Conservation (phyloP, 306 rosid species). For the Urtica urens region DNA sequence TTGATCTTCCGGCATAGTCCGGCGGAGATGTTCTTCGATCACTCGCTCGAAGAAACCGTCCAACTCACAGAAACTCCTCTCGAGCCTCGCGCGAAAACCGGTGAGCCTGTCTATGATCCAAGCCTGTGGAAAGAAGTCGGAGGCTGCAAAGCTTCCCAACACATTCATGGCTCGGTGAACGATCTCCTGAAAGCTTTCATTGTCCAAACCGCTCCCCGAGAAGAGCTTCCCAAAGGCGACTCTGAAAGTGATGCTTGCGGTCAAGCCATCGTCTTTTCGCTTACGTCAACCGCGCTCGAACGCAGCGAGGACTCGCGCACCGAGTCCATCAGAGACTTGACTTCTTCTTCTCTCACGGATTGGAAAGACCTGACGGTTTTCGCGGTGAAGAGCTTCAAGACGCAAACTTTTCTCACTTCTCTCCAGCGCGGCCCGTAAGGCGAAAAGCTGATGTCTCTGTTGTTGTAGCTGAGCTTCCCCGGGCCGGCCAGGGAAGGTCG, state of each 20-base stretch:
- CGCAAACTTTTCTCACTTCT: slow-evolving; percentile 24
- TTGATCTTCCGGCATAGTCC: background rate
- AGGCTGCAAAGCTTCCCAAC: slow-evolving; percentile 24
- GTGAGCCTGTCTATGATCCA: slow-evolving; percentile 27
- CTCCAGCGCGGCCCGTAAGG: slow-evolving; percentile 37
- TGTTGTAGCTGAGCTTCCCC: slow-evolving; percentile 12
- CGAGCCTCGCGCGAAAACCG: slow-evolving; percentile 19
- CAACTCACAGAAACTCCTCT: slow-evolving; percentile 24
- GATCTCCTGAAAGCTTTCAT: slow-evolving; percentile 1
- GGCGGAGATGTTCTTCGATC: slow-evolving; percentile 17
- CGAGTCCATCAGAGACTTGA: background rate
- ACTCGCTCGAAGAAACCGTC: slow-evolving; percentile 36
- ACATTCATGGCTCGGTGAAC: slow-evolving; percentile 3
- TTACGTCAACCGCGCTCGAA: background rate
- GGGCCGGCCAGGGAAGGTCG: slow-evolving; percentile 8
- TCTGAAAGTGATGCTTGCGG: slow-evolving; percentile 17
- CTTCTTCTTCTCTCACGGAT: slow-evolving; percentile 23
- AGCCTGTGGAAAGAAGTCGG: slow-evolving; percentile 30
- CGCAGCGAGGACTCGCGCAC: slow-evolving; percentile 6
- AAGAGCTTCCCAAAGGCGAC: slow-evolving; percentile 16
- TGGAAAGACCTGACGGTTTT: slow-evolving; percentile 24
- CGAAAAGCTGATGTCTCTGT: slow-evolving; percentile 4
- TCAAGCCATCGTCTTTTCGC: slow-evolving; percentile 18
- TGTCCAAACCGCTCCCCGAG: background rate
- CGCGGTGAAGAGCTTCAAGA: slow-evolving; percentile 23